These are phyloP conservation scores for Trypethelium eluteriae DNA, from an alignment of 495 filamentous ascomycete genomes.

Conservation along the genomic window DNA sequence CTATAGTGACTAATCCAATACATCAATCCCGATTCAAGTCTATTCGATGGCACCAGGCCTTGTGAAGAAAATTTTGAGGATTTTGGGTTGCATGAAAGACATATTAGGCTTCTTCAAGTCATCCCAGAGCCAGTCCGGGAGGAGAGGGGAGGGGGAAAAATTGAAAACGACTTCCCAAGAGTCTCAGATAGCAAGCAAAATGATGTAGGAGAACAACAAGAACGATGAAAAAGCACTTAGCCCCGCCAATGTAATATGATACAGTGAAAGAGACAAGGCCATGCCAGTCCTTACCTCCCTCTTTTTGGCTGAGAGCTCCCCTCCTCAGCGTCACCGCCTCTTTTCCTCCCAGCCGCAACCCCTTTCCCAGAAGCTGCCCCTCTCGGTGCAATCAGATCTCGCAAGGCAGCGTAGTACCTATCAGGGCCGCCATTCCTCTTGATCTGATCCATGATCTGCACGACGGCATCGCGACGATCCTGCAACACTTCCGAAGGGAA, in stretches of 20 bases:
- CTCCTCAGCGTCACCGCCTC: background rate
- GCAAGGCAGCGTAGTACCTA: background rate
- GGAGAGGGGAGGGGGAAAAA: background rate
- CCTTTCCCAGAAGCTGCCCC: background rate
- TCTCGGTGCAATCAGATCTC: constrained; percentile 5
- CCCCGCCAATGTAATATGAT: background rate
- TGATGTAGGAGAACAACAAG: too few relatives aligned
- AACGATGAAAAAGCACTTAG: too few relatives aligned
- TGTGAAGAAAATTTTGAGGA: background rate
- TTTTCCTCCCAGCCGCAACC: background rate
- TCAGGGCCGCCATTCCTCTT: background rate
- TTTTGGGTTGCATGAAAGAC: background rate
- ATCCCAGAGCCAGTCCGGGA: background rate
- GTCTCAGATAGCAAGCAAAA: background rate
- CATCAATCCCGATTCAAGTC: background rate
- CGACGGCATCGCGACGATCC: background rate
- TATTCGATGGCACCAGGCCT: background rate
- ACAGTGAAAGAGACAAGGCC: background rate
- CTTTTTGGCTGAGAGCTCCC: background rate
- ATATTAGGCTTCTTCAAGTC: background rate
- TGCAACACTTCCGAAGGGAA: background rate
- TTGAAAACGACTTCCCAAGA: background rate
- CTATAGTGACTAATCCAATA: too few relatives aligned
- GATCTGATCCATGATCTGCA: constrained; percentile 6
- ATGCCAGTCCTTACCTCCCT: background rate